Evolutionary conservation across 768 basidiomycete genomes (phyloP), one percentile per base, ranked within the genome.

Genomic region (Lactarius psammicola): DNA sequence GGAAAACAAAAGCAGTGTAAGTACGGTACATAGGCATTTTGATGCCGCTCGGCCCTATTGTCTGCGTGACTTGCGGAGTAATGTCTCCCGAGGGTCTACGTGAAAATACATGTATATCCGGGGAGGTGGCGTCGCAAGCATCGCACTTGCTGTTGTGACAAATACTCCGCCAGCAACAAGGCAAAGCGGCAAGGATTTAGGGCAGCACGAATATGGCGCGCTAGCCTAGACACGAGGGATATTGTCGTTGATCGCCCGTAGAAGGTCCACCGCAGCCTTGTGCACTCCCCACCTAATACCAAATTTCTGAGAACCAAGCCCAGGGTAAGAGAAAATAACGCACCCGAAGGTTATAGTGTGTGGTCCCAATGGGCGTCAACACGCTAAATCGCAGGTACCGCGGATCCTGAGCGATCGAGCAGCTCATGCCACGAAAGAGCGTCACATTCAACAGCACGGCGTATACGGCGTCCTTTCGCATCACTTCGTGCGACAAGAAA

Each of bases 401-500:
- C 20, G 89, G 88, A 71, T 93, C 90, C 73, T 89, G 88, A 20
- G 88, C 87, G 63, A 88, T 71, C 65, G 78, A 79, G 74, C 87
- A 89, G 62, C 81, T 81, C 90, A 93, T 93, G 36, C 91, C 91
- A 70, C 80, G 78, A 80, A 92, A 93, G 60, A 93, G 78, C 56
- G 87, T 84, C 57, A 87, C 84, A 70, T 93, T 93, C 53, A 93
- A 79, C 63, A 93, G 72, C 60, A 92, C 75, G 2, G 88, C 81
- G 73, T 86, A 88, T 23, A 92, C 90, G 0, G 90, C 91, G 71
- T 93, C 91, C 74, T 92, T 92, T 67, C 91, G 84, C 90, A 93
- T 92, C 23, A 93, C 91, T 92, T 70, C 64, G 57, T 30, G 53
- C 18, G 23, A 30, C 38, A 13, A 51, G 17, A 31, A 51, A 36